Percentiles rank a stretch among this genome's conserved stretches.
These are phyloP conservation scores for Haematococcus sp. DNA, from an alignment of 139 green algal genomes.

Conservation along the genomic window DNA sequence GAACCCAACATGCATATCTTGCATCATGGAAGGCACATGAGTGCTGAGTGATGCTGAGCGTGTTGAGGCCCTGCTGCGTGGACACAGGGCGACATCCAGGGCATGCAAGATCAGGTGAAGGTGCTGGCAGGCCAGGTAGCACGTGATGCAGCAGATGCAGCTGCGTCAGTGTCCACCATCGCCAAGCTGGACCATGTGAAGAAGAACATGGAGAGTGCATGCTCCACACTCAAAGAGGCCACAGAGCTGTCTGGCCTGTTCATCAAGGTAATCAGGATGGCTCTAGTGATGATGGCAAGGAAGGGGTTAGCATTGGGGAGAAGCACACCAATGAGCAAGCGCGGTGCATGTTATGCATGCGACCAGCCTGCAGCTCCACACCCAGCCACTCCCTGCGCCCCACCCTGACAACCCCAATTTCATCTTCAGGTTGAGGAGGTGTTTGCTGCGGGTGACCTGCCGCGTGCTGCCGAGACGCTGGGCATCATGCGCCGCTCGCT, in stretches of 20 bases:
- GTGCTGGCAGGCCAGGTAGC: slow-evolving; percentile 19
- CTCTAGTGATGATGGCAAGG: no score
- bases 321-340: no score
- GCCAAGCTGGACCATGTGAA: slow-evolving; percentile 70
- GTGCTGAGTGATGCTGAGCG: slow-evolving; percentile 4
- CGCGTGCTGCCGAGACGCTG: slow-evolving; percentile 74
- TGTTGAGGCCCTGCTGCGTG: no score
- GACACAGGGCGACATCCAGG: slow-evolving; percentile 33
- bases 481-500: slow-evolving; percentile 76
- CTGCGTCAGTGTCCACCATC: slow-evolving; percentile 20
- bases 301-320: no score
- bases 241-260: slow-evolving; percentile 84
- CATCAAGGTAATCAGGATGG: slow-evolving; percentile 36
- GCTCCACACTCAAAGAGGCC: slow-evolving; percentile 83
- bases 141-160: slow-evolving; percentile 23
- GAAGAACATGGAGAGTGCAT: slow-evolving; percentile 76
- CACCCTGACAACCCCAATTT: no score
- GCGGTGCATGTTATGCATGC: slow-evolving; percentile 10
- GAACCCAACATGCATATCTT: no score
- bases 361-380: no score
- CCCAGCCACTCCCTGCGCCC: no score
- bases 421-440: slow-evolving; percentile 72
- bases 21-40: no score
- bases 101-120: slow-evolving; percentile 37
- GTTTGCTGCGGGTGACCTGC: slow-evolving; percentile 73